Evolutionary conservation across 495 filamentous ascomycete species (phyloP).

Genomic region (Aspergillus sclerotiicarbonarius): DNA sequence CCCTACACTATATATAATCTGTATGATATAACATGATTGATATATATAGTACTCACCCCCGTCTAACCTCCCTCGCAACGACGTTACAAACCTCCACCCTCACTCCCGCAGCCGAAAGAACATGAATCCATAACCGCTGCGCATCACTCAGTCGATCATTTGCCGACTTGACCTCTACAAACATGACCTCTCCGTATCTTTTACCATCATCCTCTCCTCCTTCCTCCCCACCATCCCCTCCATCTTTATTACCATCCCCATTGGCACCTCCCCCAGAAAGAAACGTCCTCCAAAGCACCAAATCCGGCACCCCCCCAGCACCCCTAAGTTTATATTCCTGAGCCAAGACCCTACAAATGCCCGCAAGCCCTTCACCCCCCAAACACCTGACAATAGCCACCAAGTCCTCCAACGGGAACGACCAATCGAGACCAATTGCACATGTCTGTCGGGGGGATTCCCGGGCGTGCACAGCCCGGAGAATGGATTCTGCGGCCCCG

Average conservation of each 20-base stretch:
- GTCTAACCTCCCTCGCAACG: slow-evolving; percentile 67
- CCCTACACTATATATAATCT: too few species aligned
- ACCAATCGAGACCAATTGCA: slow-evolving; percentile 88
- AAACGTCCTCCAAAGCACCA: slow-evolving; percentile 76
- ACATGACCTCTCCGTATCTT: slow-evolving; percentile 64
- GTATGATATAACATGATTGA: too few species aligned
- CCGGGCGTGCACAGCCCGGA: slow-evolving; percentile 62
- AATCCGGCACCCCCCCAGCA: slow-evolving; percentile 86
- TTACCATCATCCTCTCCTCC: background rate
- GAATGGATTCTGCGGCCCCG: slow-evolving; percentile 64
- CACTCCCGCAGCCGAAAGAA: slow-evolving; percentile 78
- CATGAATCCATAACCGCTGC: slow-evolving; percentile 95
- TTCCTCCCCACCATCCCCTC: background rate
- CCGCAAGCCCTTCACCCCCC: slow-evolving; percentile 71
- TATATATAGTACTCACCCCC: background rate
- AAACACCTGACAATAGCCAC: slow-evolving; percentile 80
- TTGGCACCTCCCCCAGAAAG: background rate
- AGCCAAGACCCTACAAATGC: slow-evolving; percentile 87
- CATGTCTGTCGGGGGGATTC: slow-evolving; percentile 72
- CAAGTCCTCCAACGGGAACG: slow-evolving; percentile 77
- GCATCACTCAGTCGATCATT: slow-evolving; percentile 97
- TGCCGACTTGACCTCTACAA: slow-evolving; percentile 89
- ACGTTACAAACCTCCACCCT: slow-evolving; percentile 87
- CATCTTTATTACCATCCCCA: too few species aligned
- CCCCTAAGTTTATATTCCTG: slow-evolving; percentile 89